phyloP scores from a whole-genome alignment of 2,329 filamentous ascomycete species.

The Thelonectria olida region DNA sequence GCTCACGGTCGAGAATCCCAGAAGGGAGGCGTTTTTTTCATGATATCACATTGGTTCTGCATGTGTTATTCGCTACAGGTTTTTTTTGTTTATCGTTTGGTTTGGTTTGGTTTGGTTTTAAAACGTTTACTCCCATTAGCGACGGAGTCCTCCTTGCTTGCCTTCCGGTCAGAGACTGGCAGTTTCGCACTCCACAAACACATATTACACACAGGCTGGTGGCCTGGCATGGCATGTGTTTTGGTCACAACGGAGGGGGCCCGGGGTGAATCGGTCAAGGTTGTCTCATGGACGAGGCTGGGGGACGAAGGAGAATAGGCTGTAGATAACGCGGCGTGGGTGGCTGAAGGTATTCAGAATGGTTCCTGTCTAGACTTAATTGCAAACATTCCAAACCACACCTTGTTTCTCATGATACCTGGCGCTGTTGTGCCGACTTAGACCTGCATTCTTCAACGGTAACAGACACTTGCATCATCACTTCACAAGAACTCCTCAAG shows the following conservation, averaged over 20 bases:
- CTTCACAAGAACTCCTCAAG: background rate
- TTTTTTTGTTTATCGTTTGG: conserved; percentile 12
- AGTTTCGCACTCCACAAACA: background rate
- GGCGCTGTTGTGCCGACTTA: no score
- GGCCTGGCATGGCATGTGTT: conserved; percentile 8
- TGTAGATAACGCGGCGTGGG: conserved; percentile 3
- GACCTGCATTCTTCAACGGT: no score
- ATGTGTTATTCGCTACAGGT: conserved; percentile 13
- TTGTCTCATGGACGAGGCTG: background rate
- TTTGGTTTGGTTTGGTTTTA: background rate
- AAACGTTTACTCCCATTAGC: conserved; percentile 45
- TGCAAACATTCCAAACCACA: conserved; percentile 6
- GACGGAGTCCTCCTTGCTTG: conserved; percentile 44
- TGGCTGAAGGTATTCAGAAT: conserved; percentile 9
- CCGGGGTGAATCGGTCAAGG: background rate
- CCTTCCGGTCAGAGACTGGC: conserved; percentile 1
- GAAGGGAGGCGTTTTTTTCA: conserved; percentile 28
- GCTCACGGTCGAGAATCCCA: conserved; percentile 31
- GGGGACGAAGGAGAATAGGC: background rate
- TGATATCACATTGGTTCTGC: conserved; percentile 17
- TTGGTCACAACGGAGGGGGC: background rate
- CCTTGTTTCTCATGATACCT: background rate
- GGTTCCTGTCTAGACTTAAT: conserved; percentile 20
- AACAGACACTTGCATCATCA: no score
- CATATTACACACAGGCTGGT: conserved; percentile 14